These are phyloP conservation scores for Mycena pura DNA, from an alignment of 768 basidiomycete species.

Conservation along the genomic window DNA sequence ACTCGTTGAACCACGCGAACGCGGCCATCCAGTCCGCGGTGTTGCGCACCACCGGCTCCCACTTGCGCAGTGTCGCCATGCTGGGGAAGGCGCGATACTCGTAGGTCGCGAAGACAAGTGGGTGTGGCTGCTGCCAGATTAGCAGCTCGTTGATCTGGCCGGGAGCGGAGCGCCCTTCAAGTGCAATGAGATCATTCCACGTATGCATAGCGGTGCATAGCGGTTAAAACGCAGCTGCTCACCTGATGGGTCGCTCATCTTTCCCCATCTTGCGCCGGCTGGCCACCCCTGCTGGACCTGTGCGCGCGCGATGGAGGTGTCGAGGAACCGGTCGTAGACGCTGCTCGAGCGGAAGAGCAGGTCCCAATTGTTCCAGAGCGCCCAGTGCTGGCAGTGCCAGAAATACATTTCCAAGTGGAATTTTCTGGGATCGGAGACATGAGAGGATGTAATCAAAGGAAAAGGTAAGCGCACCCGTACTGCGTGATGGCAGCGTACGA, in stretches of 20 bases:
- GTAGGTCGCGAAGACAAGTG: constrained; percentile 63
- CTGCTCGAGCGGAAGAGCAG: constrained; percentile 52
- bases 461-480: constrained; percentile 43
- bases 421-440: constrained; percentile 44
- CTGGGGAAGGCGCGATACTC: constrained; percentile 56
- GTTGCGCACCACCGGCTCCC: constrained; percentile 55
- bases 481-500: constrained; percentile 7
- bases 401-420: constrained; percentile 70
- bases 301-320: constrained; percentile 51
- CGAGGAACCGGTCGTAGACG: constrained; percentile 56
- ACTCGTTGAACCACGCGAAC: constrained; percentile 59
- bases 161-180: constrained; percentile 51
- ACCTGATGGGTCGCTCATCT: constrained; percentile 68
- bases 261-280: constrained; percentile 66
- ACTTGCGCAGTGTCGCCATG: constrained; percentile 51
- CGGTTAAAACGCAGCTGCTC: no score
- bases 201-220: no score
- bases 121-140: constrained; percentile 69
- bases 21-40: constrained; percentile 68
- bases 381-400: constrained; percentile 67
- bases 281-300: constrained; percentile 59
- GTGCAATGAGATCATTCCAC: neutral
- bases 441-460: neutral
- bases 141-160: constrained; percentile 69
- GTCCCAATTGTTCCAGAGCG: constrained; percentile 66